A percentile compares a stretch with the other conserved stretches of the same genome.
These are phyloP conservation scores for Chlorella sp. DNA, from an alignment of 139 green algal species.

Conservation along the genomic window DNA sequence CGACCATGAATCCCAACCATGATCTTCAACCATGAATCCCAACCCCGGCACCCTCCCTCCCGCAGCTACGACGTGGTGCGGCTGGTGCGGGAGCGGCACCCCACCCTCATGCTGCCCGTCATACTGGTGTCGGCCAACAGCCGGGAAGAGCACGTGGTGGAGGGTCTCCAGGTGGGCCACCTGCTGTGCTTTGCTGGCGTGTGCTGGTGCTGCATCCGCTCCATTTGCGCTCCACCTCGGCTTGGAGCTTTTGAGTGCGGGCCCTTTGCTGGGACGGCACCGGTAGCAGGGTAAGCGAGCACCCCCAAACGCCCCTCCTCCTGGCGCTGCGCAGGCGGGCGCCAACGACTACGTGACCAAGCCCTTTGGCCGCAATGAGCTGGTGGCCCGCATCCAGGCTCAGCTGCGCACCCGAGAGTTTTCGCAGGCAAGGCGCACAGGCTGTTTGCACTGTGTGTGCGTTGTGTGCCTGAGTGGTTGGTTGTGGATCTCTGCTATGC, in stretches of 20 bases:
- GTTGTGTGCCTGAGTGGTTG: no score
- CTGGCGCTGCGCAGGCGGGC: constrained; percentile 39
- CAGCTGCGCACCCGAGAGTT: constrained; percentile 61
- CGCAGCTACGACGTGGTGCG: constrained; percentile 48
- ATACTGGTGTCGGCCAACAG: constrained; percentile 79
- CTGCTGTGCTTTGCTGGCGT: background rate
- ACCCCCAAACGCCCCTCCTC: background rate
- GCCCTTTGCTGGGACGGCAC: no score
- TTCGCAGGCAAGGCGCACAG: background rate
- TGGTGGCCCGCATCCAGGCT: constrained; percentile 66
- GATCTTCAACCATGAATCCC: no score
- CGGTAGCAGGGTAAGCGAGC: no score
- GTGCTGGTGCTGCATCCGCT: background rate
- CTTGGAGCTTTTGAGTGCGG: no score
- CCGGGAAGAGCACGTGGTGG: constrained; percentile 78
- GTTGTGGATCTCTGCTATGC: no score
- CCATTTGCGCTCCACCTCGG: no score
- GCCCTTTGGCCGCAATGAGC: constrained; percentile 69
- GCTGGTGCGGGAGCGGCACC: constrained; percentile 49
- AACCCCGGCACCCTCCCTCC: no score
- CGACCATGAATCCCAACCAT: no score
- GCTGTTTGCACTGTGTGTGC: no score
- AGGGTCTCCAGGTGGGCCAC: constrained; percentile 55
- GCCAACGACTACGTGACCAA: constrained; percentile 81
- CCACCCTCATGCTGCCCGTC: constrained; percentile 69